A percentile compares a stretch with the other conserved stretches of the same genome.
phyloP scores from a whole-genome alignment of 805 yeast species.

The Kregervanrija delftensis region DNA sequence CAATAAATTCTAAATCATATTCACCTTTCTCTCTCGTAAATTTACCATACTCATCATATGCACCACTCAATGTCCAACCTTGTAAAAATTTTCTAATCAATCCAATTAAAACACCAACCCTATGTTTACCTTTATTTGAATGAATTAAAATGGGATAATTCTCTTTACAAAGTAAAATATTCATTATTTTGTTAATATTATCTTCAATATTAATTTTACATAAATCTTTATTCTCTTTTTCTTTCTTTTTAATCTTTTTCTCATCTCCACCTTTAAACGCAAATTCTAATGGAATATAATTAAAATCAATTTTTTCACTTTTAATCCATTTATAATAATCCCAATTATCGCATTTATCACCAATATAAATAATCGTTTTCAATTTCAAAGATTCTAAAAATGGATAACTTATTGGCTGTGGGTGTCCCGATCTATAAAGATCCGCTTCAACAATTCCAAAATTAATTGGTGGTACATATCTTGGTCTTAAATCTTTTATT shows the following conservation, averaged over 20 bases:
- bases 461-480: conserved; percentile 82
- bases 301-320: conserved; percentile 37
- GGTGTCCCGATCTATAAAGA: conserved; percentile 89
- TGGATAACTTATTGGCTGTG: conserved; percentile 79
- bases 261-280: conserved; percentile 4
- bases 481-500: conserved; percentile 25
- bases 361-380: conserved; percentile 74
- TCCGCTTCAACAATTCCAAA: conserved; percentile 85
- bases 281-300: conserved; percentile 39
- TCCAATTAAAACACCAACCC: conserved; percentile 93
- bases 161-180: conserved; percentile 49
- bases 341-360: conserved; percentile 62
- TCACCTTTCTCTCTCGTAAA: conserved; percentile 94
- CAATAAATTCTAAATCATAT: conserved; percentile 84
- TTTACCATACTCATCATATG: conserved; percentile 87
- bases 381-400: conserved; percentile 64
- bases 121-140: conserved; percentile 95
- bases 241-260: too few relatives aligned
- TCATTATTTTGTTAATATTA: conserved; percentile 50
- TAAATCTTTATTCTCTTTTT: not conserved
- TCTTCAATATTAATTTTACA: conserved; percentile 29
- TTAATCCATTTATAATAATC: conserved; percentile 69
- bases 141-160: conserved; percentile 87
- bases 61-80: conserved; percentile 91
- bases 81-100: conserved; percentile 77